A percentile compares a stretch with the other conserved stretches of the same genome.
These are phyloP conservation scores for Cyberlindnera nakhonratchasimensis DNA, from an alignment of 805 yeast genomes.

Conservation along the genomic window DNA sequence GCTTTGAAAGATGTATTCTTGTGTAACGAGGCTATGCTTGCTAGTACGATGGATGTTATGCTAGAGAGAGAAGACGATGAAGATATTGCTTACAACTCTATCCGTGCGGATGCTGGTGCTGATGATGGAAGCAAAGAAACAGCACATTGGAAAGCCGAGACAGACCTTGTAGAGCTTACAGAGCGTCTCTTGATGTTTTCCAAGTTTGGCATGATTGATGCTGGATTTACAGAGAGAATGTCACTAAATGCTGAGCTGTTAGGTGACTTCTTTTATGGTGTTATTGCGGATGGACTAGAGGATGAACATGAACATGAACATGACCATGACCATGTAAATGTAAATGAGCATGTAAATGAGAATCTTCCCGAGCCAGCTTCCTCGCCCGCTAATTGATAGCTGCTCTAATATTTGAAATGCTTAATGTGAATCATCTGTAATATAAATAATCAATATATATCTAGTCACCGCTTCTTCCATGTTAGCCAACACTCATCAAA, in stretches of 20 bases:
- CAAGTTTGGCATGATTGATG: slow-evolving; percentile 33
- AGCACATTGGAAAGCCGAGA: slow-evolving; percentile 37
- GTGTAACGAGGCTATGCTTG: slow-evolving; percentile 45
- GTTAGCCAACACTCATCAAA: slow-evolving; percentile 50
- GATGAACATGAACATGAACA: slow-evolving; percentile 1
- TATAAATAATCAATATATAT: not conserved
- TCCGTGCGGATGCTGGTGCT: slow-evolving; percentile 18
- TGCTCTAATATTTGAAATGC: no score
- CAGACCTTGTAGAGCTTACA: slow-evolving; percentile 38
- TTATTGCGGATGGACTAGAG: slow-evolving; percentile 7
- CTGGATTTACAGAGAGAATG: slow-evolving; percentile 31
- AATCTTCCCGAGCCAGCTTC: not conserved
- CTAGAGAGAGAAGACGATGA: slow-evolving; percentile 53
- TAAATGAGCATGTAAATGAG: not conserved
- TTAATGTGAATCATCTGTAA: no score
- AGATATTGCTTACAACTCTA: slow-evolving; percentile 37
- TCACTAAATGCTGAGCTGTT: slow-evolving; percentile 34
- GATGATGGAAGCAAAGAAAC: slow-evolving; percentile 15
- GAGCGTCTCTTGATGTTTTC: slow-evolving; percentile 38
- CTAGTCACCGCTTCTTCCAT: slow-evolving; percentile 13
- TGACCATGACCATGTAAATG: not conserved
- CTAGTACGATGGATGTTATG: slow-evolving; percentile 33
- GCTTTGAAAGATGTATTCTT: slow-evolving; percentile 43
- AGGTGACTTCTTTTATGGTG: slow-evolving; percentile 29
- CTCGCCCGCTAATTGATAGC: no score